A percentile compares a stretch with the other conserved stretches of the same genome.
phyloP scores from a whole-genome alignment of 441 rosid genomes.

The Adansonia madagascariensis region DNA sequence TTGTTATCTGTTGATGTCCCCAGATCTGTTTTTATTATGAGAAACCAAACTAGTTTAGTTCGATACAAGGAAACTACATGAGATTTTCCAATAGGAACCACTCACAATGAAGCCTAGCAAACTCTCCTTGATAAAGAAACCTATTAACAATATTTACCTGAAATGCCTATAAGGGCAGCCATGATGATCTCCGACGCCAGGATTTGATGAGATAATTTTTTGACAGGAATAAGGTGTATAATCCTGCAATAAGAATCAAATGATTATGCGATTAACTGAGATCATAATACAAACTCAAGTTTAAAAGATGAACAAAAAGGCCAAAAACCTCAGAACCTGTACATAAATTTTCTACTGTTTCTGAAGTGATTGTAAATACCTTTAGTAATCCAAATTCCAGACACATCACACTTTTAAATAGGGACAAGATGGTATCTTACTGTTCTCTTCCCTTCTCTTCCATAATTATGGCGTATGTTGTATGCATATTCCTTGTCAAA shows the following conservation, averaged over 20 bases:
- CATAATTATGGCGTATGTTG: constrained; percentile 84
- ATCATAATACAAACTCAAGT: not conserved
- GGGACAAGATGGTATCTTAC: constrained; percentile 48
- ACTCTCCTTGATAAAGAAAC: constrained; percentile 7
- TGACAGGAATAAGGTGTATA: constrained; percentile 94
- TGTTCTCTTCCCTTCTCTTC: constrained; percentile 93
- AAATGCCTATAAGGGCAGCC: constrained; percentile 96
- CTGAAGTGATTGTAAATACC: not conserved
- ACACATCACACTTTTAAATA: constrained; percentile 12
- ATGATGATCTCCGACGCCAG: constrained; percentile 87
- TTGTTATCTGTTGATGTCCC: not conserved
- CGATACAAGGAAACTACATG: not conserved
- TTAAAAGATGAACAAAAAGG: not conserved
- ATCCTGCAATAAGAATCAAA: constrained; percentile 61
- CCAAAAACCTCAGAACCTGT: not conserved
- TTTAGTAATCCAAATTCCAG: not conserved
- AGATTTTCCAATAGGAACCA: not conserved
- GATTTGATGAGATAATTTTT: constrained; percentile 72
- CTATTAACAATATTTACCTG: constrained; percentile 49
- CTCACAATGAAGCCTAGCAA: not conserved
- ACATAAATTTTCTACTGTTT: not conserved
- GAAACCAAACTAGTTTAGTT: not conserved
- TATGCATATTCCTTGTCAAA: constrained; percentile 95
- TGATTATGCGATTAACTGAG: not conserved
- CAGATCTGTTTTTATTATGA: not conserved